A percentile compares a stretch with the other conserved stretches of the same genome.
Conservation (phyloP, 495 filamentous ascomycete genomes). For the Penicillium longicatenatum region DNA sequence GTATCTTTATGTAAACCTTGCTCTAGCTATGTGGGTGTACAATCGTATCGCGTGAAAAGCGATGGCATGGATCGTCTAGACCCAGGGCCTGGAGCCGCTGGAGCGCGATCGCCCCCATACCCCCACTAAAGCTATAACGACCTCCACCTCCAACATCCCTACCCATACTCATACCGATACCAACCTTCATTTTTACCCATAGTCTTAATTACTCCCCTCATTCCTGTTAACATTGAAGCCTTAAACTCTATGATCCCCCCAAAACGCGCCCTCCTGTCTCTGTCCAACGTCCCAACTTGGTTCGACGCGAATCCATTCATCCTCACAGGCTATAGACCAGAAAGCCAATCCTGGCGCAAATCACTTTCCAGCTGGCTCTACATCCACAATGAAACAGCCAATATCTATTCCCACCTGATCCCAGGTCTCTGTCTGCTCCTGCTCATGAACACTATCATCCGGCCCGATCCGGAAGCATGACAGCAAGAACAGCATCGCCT, state of each 20-base stretch:
- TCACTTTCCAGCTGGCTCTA: slow-evolving; percentile 35
- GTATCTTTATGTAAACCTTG: too few species aligned
- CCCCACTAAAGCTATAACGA: background rate
- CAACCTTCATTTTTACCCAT: too few species aligned
- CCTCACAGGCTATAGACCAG: slow-evolving; percentile 35
- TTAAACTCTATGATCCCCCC: background rate
- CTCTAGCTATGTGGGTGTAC: too few species aligned
- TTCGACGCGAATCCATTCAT: slow-evolving; percentile 41
- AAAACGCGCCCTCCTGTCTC: slow-evolving; percentile 3
- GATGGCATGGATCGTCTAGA: background rate
- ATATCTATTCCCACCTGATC: slow-evolving; percentile 36
- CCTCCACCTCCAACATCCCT: background rate
- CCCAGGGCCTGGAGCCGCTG: too few species aligned
- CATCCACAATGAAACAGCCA: slow-evolving; percentile 33
- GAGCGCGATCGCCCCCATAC: background rate
- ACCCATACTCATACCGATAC: too few species aligned
- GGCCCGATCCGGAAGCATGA: background rate
- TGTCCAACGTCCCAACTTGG: slow-evolving; percentile 27
- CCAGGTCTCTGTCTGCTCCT: slow-evolving; percentile 14
- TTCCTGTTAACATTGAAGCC: too few species aligned
- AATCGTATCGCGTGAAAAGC: too few species aligned
- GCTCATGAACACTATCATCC: background rate
- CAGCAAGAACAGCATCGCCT: slow-evolving; percentile 6
- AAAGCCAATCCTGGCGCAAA: slow-evolving; percentile 29
- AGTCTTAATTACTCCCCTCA: too few species aligned